Base-by-base conservation (phyloP, 176 grass and related monocot species). In the Phyllostachys edulis region DNA sequence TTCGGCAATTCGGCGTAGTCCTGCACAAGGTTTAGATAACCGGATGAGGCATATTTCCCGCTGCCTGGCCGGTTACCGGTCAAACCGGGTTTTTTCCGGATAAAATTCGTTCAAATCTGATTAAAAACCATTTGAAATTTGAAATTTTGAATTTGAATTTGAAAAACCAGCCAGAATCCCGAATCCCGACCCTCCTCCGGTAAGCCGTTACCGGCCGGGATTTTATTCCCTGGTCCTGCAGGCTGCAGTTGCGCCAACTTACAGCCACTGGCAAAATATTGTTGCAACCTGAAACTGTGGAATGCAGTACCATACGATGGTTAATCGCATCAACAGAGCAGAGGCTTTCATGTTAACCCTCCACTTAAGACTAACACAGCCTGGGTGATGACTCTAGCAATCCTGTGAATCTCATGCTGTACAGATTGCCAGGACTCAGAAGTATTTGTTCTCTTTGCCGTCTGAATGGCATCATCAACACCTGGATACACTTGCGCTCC, bases 401-500 rank as follows among this genome's bases (percentile, higher is more conserved):
- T 67, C 86, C 93, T 93, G 74, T 91, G 75, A 72, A 95, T 80
- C 88, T 98, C 89, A 77, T 98, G 93, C 50, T 95, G 91, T 50
- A 93, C 82, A 59, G 65, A 85, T 82, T 63, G 60, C 89, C 79
- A 95, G 27, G 91, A 91, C 1, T 94, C 76, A 0, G 75, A 80
- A 68, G 85, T 90, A 73, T 86, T 89, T 64, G 55, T 69, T 7
- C 50, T 95, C 83, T 89, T 89, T 37, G 89, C 96, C 21, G 24
- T 88, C 40, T 81, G 61, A 79, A 95, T 95, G 36, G 93, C 91
- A 57, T 94, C 91, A 60, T 90, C 87, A 38, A 90, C 77, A 23
- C 91, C 93, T 20, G 93, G 96, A 84, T 87, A 98, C 51, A 90
- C 65, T 78, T 93, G 85, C 0, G 93, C 91, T 80, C 85, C 96